Conservation (phyloP, 2,329 filamentous ascomycete genomes). For the Cercospora janseana region DNA sequence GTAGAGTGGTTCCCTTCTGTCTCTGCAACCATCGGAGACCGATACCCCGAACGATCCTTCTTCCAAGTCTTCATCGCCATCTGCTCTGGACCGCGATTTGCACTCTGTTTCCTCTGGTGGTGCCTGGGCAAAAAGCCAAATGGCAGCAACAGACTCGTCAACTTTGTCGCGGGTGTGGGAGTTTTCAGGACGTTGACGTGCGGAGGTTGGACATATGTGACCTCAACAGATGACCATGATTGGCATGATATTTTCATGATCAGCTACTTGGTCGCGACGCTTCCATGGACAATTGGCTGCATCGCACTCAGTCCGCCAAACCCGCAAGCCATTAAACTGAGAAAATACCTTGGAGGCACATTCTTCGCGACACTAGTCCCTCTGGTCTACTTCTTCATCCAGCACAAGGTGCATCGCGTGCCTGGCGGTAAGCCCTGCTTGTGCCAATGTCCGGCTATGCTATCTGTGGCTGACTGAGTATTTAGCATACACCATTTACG, state of each 20-base stretch:
- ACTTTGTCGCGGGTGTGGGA: conserved; percentile 75
- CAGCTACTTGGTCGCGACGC: conserved; percentile 87
- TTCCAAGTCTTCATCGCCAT: conserved; percentile 98
- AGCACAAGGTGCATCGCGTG: conserved; percentile 94
- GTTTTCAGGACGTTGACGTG: conserved; percentile 88
- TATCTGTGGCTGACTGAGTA: conserved; percentile 1
- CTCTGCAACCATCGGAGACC: conserved; percentile 85
- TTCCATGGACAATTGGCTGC: conserved; percentile 94
- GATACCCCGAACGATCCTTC: conserved; percentile 92
- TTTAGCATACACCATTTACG: conserved; percentile 90
- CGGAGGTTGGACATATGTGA: conserved; percentile 97
- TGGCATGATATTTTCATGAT: conserved; percentile 99
- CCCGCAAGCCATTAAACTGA: conserved; percentile 76
- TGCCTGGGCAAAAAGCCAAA: conserved; percentile 72
- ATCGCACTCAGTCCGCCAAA: conserved; percentile 84
- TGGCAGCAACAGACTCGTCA: conserved; percentile 64
- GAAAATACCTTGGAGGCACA: conserved; percentile 75
- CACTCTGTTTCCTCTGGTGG: conserved; percentile 88
- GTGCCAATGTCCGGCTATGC: neutral
- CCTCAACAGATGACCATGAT: conserved; percentile 95
- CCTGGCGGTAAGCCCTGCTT: conserved; percentile 69
- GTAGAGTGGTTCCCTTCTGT: conserved; percentile 44
- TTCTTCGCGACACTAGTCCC: conserved; percentile 93
- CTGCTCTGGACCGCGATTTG: conserved; percentile 90
- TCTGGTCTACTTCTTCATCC: conserved; percentile 94